Evolutionary conservation across 768 basidiomycete species (phyloP).

Genomic region (Mycena olivaceomarginata): DNA sequence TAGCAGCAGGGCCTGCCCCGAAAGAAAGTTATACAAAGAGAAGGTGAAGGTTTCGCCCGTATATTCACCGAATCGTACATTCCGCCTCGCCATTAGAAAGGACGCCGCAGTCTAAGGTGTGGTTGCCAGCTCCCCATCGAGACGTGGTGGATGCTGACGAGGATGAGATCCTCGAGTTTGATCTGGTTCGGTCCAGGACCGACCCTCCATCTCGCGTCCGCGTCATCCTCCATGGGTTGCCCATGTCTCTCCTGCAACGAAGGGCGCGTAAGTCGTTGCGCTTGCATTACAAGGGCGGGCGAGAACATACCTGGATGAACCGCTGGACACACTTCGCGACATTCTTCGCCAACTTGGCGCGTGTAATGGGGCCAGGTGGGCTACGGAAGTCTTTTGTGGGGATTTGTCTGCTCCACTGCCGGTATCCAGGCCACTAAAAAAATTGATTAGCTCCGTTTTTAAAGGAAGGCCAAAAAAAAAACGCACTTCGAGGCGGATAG

Average conservation of each 20-base stretch:
- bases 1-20: conserved; percentile 18
- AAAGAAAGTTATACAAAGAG: conserved; percentile 3
- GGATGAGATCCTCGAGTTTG: conserved; percentile 78
- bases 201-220: conserved; percentile 78
- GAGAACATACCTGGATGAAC: conserved; percentile 73
- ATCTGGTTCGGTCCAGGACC: conserved; percentile 72
- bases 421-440: conserved; percentile 86
- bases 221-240: conserved; percentile 78
- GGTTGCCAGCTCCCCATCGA: conserved; percentile 91
- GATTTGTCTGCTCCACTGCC: conserved; percentile 87
- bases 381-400: conserved; percentile 89
- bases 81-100: conserved; percentile 46
- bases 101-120: conserved; percentile 76
- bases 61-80: conserved; percentile 17
- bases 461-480: conserved; percentile 1
- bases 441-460: conserved; percentile 25
- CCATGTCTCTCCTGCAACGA: conserved; percentile 66
- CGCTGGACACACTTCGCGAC: conserved; percentile 85
- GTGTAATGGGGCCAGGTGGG: conserved; percentile 86
- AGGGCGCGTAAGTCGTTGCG: conserved; percentile 6
- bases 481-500: conserved; percentile 84
- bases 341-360: conserved; percentile 86
- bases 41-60: conserved; percentile 30
- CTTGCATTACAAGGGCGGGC: conserved; percentile 15
- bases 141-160: conserved; percentile 89